Evolutionary conservation across 73 alveolate species (phyloP).

Genomic region (Breviolum minutum): DNA sequence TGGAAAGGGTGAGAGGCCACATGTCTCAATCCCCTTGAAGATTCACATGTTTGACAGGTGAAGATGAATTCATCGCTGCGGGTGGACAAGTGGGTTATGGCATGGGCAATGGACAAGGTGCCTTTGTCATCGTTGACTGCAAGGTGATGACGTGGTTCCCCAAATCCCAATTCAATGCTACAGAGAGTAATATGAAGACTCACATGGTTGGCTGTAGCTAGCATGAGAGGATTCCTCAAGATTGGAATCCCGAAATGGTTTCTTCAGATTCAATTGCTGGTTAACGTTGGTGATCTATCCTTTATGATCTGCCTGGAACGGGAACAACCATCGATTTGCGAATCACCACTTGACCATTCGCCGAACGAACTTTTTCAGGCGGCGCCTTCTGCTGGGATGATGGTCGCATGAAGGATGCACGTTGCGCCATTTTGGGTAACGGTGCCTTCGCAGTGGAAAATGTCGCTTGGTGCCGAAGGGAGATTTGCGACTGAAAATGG

Average conservation of each 20-base stretch:
- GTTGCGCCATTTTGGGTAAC: slow-evolving; percentile 78
- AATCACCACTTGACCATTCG: not conserved
- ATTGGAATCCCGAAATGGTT: too few species aligned
- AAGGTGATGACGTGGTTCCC: too few species aligned
- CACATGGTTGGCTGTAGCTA: too few species aligned
- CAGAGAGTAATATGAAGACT: too few species aligned
- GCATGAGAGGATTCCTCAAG: too few species aligned
- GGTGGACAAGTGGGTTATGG: slow-evolving; percentile 91
- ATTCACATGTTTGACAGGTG: not conserved
- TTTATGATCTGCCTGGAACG: too few species aligned
- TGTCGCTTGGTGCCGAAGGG: not conserved
- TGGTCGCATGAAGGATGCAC: slow-evolving; percentile 88
- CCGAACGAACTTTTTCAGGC: not conserved
- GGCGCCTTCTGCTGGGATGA: slow-evolving; percentile 68
- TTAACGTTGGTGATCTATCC: too few species aligned
- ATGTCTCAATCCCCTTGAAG: not conserved
- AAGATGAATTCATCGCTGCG: slow-evolving; percentile 77
- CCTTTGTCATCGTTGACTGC: not conserved
- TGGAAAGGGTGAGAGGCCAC: too few species aligned
- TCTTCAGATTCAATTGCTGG: too few species aligned
- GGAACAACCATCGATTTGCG: too few species aligned
- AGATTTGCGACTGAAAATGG: not conserved
- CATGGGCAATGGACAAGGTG: slow-evolving; percentile 84
- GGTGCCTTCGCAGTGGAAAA: slow-evolving; percentile 82
- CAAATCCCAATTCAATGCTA: too few species aligned